Conservation (phyloP, 1,139 yeast species). For the Blastobotrys arbuscula region DNA sequence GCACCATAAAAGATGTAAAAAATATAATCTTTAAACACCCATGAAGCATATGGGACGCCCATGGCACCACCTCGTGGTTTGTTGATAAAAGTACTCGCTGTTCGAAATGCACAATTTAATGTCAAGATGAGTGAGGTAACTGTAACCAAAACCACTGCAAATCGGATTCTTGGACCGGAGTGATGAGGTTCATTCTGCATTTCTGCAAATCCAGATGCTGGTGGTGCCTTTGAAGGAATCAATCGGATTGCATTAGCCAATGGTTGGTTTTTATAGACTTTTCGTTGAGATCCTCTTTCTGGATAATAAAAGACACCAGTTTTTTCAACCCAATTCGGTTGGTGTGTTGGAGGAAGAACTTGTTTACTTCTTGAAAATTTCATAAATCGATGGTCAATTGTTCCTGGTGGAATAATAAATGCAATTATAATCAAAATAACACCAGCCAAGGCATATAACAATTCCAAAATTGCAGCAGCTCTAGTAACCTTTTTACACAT, state of each 20-base stretch:
- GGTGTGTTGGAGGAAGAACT: conserved; percentile 45
- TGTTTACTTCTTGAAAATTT: conserved; percentile 15
- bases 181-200: conserved; percentile 32
- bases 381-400: conserved; percentile 44
- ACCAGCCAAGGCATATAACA: conserved; percentile 56
- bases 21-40: conserved; percentile 49
- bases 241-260: conserved; percentile 41
- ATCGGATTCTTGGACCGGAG: conserved; percentile 43
- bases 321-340: conserved; percentile 76
- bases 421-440: conserved; percentile 47
- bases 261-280: conserved; percentile 41
- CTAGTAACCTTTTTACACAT: conserved; percentile 54
- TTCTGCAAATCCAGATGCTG: conserved; percentile 35
- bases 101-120: conserved; percentile 53
- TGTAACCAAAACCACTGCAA: conserved; percentile 42
- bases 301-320: conserved; percentile 44
- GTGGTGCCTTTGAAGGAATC: conserved; percentile 38
- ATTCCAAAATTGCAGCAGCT: conserved; percentile 52
- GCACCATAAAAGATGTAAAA: conserved; percentile 67
- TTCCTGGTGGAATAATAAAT: conserved; percentile 52
- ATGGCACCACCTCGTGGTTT: conserved; percentile 27
- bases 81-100: conserved; percentile 46
- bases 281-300: conserved; percentile 23
- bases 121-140: conserved; percentile 51
- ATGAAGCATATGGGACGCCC: conserved; percentile 30